phyloP scores from a whole-genome alignment of 352 stramenopile species.

The Bremia lactucae region DNA sequence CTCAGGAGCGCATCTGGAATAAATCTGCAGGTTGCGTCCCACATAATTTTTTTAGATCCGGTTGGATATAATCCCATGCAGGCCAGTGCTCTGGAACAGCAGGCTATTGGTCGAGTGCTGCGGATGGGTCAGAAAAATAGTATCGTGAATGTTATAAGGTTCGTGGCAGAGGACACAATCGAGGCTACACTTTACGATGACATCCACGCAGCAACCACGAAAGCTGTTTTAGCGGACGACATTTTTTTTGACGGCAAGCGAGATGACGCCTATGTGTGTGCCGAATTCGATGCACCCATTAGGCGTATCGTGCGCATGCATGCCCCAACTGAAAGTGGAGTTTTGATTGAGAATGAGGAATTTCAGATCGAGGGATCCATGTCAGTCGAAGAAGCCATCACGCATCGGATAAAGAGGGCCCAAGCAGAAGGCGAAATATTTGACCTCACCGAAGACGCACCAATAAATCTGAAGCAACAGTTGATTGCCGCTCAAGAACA shows the following conservation, averaged over 20 bases:
- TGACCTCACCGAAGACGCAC: slow-evolving; percentile 52
- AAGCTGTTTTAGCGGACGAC: slow-evolving; percentile 35
- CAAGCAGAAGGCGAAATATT: slow-evolving; percentile 46
- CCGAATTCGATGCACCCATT: slow-evolving; percentile 39
- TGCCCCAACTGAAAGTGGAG: slow-evolving; percentile 14
- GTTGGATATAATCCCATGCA: slow-evolving; percentile 61
- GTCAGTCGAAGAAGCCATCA: slow-evolving; percentile 68
- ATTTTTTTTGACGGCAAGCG: slow-evolving; percentile 64
- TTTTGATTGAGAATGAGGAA: slow-evolving; percentile 29
- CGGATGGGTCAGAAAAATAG: slow-evolving; percentile 77
- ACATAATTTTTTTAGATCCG: slow-evolving; percentile 75
- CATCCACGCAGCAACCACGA: slow-evolving; percentile 44
- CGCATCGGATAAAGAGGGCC: slow-evolving; percentile 38
- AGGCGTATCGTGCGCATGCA: slow-evolving; percentile 54
- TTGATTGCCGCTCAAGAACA: slow-evolving; percentile 15
- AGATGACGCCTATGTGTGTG: slow-evolving; percentile 46
- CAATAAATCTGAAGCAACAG: slow-evolving; percentile 26
- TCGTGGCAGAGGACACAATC: slow-evolving; percentile 66
- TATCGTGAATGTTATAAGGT: slow-evolving; percentile 55
- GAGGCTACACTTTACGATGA: slow-evolving; percentile 65
- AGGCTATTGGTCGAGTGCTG: slow-evolving; percentile 76
- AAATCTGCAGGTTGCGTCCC: slow-evolving; percentile 76
- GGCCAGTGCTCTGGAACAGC: slow-evolving; percentile 64
- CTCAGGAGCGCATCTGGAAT: slow-evolving; percentile 75
- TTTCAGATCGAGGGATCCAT: slow-evolving; percentile 62